These are phyloP conservation scores for Urostyla sp. DNA, from an alignment of 73 alveolate species.

Conservation along the genomic window DNA sequence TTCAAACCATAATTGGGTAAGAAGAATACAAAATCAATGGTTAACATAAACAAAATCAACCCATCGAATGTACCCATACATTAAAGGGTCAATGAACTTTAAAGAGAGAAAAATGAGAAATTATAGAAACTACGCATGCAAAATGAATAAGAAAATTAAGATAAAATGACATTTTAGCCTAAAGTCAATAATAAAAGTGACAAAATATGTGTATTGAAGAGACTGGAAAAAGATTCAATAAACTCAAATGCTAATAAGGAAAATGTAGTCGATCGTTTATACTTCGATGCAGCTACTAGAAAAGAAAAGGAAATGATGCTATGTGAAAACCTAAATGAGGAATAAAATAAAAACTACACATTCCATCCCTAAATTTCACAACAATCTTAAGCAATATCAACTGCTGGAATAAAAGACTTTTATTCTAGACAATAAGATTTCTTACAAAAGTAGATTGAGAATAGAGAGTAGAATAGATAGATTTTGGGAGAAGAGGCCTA, in stretches of 20 bases:
- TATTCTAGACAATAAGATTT: constrained; percentile 59
- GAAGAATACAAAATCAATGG: background rate
- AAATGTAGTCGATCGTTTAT: constrained; percentile 57
- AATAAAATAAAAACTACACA: constrained; percentile 36
- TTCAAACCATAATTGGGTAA: constrained; percentile 58
- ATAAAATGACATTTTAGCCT: constrained; percentile 50
- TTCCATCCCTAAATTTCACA: constrained; percentile 57
- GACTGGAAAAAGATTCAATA: background rate
- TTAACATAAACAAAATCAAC: constrained; percentile 18
- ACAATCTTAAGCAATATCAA: constrained; percentile 2
- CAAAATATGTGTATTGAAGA: constrained; percentile 20
- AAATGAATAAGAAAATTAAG: constrained; percentile 48
- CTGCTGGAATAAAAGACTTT: constrained; percentile 52
- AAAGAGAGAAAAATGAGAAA: constrained; percentile 63
- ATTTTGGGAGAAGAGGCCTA: constrained; percentile 48
- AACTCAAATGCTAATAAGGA: no score
- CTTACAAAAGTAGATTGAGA: constrained; percentile 46
- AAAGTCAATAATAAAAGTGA: constrained; percentile 46
- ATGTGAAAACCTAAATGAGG: constrained; percentile 5
- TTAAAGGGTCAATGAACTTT: constrained; percentile 56
- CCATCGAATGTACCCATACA: constrained; percentile 46
- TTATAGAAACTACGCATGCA: constrained; percentile 54
- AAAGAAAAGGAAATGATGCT: constrained; percentile 46
- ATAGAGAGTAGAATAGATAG: background rate
- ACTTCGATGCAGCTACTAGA: constrained; percentile 55